phyloP scores from a whole-genome alignment of 2,329 filamentous ascomycete species.

The Cylindrodendrum hubeiense region DNA sequence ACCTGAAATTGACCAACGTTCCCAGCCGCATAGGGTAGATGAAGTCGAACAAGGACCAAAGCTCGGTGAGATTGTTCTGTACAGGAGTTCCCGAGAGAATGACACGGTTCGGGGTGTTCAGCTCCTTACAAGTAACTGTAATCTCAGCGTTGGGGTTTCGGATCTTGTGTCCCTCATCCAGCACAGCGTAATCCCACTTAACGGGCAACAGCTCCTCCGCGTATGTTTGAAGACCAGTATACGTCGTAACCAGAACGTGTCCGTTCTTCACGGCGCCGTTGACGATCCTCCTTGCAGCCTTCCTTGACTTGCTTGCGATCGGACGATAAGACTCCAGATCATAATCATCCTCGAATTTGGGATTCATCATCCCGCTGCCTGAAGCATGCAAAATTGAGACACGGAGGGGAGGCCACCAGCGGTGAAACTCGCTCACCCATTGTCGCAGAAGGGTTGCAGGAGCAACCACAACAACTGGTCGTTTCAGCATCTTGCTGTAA shows the following conservation, averaged over 20 bases:
- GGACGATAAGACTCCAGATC: slow-evolving; percentile 59
- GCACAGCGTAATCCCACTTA: slow-evolving; percentile 92
- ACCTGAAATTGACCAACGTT: slow-evolving; percentile 89
- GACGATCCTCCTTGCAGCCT: slow-evolving; percentile 83
- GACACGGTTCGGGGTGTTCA: slow-evolving; percentile 89
- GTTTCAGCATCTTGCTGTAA: slow-evolving; percentile 86
- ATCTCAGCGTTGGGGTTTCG: slow-evolving; percentile 96
- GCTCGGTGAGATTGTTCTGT: slow-evolving; percentile 94
- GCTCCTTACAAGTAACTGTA: slow-evolving; percentile 93
- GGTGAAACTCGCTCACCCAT: slow-evolving; percentile 98
- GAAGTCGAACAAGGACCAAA: slow-evolving; percentile 99
- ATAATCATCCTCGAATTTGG: slow-evolving; percentile 70
- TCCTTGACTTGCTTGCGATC: slow-evolving; percentile 52
- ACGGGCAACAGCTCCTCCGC: slow-evolving; percentile 83
- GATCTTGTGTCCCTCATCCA: slow-evolving; percentile 98
- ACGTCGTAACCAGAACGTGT: slow-evolving; percentile 95
- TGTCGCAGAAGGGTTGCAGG: slow-evolving; percentile 96
- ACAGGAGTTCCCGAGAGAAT: slow-evolving; percentile 97
- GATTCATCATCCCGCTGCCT: slow-evolving; percentile 94
- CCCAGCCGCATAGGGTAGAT: slow-evolving; percentile 96
- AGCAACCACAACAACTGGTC: slow-evolving; percentile 91
- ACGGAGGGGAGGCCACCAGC: slow-evolving; percentile 98
- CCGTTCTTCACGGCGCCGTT: slow-evolving; percentile 85
- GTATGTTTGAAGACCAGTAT: slow-evolving; percentile 95
- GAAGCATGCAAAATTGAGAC: slow-evolving; percentile 96